These are phyloP conservation scores for Ustilago bromivora DNA, from an alignment of 1,284 basidiomycete species.

Conservation along the genomic window DNA sequence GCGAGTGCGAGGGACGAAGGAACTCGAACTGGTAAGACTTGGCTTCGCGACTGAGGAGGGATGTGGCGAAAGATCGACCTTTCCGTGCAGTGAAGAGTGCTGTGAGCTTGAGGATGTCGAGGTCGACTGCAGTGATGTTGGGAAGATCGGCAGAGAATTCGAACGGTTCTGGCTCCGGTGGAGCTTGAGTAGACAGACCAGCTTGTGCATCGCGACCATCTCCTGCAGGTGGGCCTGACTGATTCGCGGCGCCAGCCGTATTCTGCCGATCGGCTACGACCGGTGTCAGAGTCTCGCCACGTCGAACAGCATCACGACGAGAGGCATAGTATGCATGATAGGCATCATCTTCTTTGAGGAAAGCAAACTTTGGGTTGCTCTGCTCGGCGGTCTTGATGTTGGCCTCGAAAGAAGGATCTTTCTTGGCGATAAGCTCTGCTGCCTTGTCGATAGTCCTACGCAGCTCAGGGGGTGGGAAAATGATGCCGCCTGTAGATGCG, in stretches of 20 bases:
- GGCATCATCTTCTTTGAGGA: constrained; percentile 61
- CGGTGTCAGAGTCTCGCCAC: constrained; percentile 37
- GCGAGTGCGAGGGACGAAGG: constrained; percentile 90
- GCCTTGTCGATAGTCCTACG: constrained; percentile 95
- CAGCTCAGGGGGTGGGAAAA: constrained; percentile 71
- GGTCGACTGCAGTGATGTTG: constrained; percentile 86
- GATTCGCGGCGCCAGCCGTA: constrained; percentile 6
- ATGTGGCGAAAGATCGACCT: constrained; percentile 86
- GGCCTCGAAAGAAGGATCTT: constrained; percentile 64
- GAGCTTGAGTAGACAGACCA: constrained; percentile 39
- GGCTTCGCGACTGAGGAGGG: constrained; percentile 87
- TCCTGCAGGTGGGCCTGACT: constrained; percentile 11
- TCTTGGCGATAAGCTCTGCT: constrained; percentile 83
- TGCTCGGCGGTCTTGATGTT: constrained; percentile 63
- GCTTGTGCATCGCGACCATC: background rate
- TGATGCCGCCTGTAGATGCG: constrained; percentile 60
- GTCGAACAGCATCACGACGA: constrained; percentile 55
- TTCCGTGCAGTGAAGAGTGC: constrained; percentile 94
- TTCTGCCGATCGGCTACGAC: constrained; percentile 17
- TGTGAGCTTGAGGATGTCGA: constrained; percentile 78
- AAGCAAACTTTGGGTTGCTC: constrained; percentile 64
- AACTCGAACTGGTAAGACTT: constrained; percentile 99
- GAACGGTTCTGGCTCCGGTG: constrained; percentile 82
- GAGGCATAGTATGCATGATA: constrained; percentile 67
- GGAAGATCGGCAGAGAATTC: constrained; percentile 91